Evolutionary conservation across 345 rosid species (phyloP).

Genomic region (Acer saccharum): DNA sequence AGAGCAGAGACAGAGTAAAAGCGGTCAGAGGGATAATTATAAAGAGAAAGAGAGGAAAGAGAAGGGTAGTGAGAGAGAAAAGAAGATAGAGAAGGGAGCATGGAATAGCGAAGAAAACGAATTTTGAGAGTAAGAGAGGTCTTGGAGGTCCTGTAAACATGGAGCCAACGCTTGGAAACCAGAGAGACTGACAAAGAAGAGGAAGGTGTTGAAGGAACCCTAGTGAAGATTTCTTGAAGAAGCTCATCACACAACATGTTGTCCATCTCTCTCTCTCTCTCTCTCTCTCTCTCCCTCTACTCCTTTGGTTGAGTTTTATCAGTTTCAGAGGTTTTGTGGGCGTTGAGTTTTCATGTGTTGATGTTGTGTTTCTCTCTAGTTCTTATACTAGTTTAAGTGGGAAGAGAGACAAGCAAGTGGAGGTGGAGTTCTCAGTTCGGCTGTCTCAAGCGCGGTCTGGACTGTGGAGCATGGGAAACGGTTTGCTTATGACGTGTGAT

Average conservation of each 20-base stretch:
- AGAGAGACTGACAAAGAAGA: slow-evolving; percentile 43
- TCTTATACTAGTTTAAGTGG: too few species aligned
- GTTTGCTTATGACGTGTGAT: too few species aligned
- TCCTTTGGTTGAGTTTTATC: too few species aligned
- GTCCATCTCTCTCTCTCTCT: slow-evolving; percentile 37
- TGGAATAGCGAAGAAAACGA: slow-evolving; percentile 31
- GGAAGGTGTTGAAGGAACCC: slow-evolving; percentile 43
- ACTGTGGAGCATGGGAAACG: too few species aligned
- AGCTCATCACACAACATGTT: slow-evolving; percentile 68
- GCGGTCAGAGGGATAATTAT: slow-evolving; percentile 24
- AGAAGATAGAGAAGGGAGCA: slow-evolving; percentile 47
- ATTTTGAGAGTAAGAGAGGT: slow-evolving; percentile 62
- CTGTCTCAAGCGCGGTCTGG: too few species aligned
- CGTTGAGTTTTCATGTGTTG: too few species aligned
- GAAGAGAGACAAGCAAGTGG: background rate
- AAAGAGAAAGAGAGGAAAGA: slow-evolving; percentile 59
- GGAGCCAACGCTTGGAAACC: slow-evolving; percentile 93
- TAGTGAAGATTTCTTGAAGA: slow-evolving; percentile 68
- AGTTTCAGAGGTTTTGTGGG: too few species aligned
- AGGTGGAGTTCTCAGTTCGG: too few species aligned
- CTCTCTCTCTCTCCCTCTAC: too few species aligned
- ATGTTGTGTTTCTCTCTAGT: background rate
- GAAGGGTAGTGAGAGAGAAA: slow-evolving; percentile 57
- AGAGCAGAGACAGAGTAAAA: slow-evolving; percentile 19
- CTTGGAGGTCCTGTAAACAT: slow-evolving; percentile 65